Percentiles rank a stretch among this genome's conserved stretches.
Conservation (phyloP, 257 asterid species). For the Solanum boliviense region DNA sequence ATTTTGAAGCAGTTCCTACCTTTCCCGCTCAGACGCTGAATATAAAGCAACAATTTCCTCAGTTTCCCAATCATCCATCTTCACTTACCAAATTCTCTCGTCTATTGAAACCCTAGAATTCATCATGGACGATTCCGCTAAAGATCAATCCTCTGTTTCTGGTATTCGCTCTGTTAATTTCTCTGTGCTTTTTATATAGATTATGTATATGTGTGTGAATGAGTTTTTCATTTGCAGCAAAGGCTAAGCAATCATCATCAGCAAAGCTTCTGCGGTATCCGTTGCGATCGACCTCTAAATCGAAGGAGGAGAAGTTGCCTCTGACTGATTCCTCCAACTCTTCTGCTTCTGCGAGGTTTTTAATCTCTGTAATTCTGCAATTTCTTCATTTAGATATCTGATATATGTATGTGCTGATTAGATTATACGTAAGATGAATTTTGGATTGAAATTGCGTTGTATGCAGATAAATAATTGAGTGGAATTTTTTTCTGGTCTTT, state of each 20-base stretch:
- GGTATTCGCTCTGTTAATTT: constrained; percentile 15
- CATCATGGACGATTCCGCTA: constrained; percentile 45
- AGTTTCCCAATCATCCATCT: not conserved
- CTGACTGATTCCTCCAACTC: constrained; percentile 42
- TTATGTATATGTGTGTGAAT: not conserved
- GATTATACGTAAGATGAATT: not conserved
- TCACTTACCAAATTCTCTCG: not conserved
- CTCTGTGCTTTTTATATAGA: not conserved
- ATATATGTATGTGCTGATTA: not conserved
- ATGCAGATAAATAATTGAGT: not conserved
- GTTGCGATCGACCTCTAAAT: constrained; percentile 59
- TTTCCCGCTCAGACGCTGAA: constrained; percentile 5
- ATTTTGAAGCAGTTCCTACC: not conserved
- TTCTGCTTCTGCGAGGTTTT: constrained; percentile 40
- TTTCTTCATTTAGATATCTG: not conserved
- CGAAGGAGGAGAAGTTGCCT: constrained; percentile 60
- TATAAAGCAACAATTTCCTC: not conserved
- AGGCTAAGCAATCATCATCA: constrained; percentile 38
- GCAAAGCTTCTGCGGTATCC: constrained; percentile 78
- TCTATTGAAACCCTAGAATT: not conserved
- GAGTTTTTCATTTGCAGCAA: not conserved
- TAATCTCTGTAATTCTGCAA: not conserved
- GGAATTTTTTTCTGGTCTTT: not conserved
- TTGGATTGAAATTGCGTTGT: not conserved
- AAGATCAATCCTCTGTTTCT: constrained; percentile 48